Percentiles rank a stretch among this genome's conserved stretches.
phyloP scores from a whole-genome alignment of 129 eudicot genomes.

The Helianthus annuus region DNA sequence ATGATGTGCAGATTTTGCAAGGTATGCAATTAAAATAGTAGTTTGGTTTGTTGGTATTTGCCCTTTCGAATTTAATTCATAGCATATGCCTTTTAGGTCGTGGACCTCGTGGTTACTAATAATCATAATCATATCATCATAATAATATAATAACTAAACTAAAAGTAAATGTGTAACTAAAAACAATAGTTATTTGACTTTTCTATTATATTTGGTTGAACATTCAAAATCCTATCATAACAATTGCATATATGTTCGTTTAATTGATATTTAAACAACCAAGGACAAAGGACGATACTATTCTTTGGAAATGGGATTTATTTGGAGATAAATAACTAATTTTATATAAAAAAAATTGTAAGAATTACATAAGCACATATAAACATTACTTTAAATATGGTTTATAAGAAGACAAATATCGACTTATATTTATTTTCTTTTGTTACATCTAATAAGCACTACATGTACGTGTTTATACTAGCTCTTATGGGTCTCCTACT shows the following conservation, averaged over 20 bases:
- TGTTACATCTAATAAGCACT: too few relatives aligned
- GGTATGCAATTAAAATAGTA: not conserved
- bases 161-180: not conserved
- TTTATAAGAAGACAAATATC: too few relatives aligned
- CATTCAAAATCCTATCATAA: not conserved
- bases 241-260: not conserved
- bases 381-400: too few relatives aligned
- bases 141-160: not conserved
- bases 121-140: not conserved
- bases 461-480: too few relatives aligned
- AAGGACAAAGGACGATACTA: not conserved
- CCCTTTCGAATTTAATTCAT: constrained; percentile 20
- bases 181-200: not conserved
- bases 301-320: not conserved
- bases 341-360: too few relatives aligned
- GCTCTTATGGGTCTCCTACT: too few relatives aligned
- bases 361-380: too few relatives aligned
- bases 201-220: not conserved
- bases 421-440: too few relatives aligned
- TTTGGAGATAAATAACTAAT: too few relatives aligned
- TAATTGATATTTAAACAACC: not conserved
- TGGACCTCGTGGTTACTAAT: constrained; percentile 23
- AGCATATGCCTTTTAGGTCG: constrained; percentile 17
- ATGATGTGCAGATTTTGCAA: too few relatives aligned
- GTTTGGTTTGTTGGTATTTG: constrained; percentile 15